Base-by-base conservation (phyloP, 2,329 filamentous ascomycete species). In the Tolypocladium amazonense region DNA sequence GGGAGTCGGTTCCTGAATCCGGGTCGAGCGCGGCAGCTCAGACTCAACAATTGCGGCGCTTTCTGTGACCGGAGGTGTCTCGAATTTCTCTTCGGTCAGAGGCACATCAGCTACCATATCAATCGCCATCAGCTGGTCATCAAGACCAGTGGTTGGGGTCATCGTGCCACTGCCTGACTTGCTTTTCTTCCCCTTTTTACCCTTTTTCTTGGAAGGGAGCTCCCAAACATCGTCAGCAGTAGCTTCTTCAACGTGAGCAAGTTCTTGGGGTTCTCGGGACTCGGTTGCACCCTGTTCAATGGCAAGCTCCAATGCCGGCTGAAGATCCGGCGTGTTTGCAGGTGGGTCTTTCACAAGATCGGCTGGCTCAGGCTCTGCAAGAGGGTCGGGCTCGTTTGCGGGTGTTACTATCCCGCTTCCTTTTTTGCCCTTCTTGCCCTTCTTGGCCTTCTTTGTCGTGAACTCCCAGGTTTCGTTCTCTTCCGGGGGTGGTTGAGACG, bases 151-250 rank as follows among this genome's bases (percentile, higher is more conserved):
- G 30, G 8, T 60, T 20, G 59, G 56, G 37, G 55, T 58, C 15
- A 58, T 58, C 33, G 57, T 47, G 9, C 54, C 54, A 12, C 54
- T 52, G 18, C 27, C 8, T 8, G 47, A n/a, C 38, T 59, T 63
- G 30, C 43, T 45, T 60, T 71, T 67, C 64, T 72, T 75, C 70
- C 65, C 73, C 68, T 73, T 73, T 66, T 72, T 73, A 59, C 70
- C 75, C 63, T 79, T 81, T 62, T 75, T 78, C 62, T 75, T 77
- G 59, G 68, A 67, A 56, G 75, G 71, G 43, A 70, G 63, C 9
- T 72, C 71, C 62, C 65, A 68, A 33, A 68, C 67, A 39, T 65
- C 64, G 25, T 64, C 60, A 50, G 57, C 59, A 8, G 25, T 62
- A 12, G 27, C 52, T 41, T 50, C 50, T 35, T n/a, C 47, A 52